These are phyloP conservation scores for Carpinus fangiana DNA, from an alignment of 306 rosid genomes.

Conservation along the genomic window DNA sequence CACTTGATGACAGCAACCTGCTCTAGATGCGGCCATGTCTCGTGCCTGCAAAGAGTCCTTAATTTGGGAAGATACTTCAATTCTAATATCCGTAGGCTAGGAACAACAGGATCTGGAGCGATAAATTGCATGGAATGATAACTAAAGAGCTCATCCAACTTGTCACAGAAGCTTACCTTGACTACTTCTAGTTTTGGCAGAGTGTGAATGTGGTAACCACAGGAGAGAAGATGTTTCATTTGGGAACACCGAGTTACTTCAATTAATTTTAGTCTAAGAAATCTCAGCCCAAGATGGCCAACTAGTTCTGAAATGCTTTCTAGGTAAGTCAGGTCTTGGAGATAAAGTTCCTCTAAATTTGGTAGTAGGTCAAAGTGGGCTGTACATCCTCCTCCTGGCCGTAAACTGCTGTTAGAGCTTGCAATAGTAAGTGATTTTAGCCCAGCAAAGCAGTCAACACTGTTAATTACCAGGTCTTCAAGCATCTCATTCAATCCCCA, in stretches of 20 bases:
- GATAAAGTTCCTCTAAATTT: slow-evolving; percentile 18
- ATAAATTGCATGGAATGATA: not conserved
- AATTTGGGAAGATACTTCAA: slow-evolving; percentile 13
- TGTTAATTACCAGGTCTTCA: slow-evolving; percentile 5
- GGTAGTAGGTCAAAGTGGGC: slow-evolving; percentile 15
- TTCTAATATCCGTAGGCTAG: slow-evolving; percentile 7
- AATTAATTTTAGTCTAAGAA: slow-evolving; percentile 10
- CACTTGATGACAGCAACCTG: not conserved
- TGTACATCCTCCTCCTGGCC: slow-evolving; percentile 10
- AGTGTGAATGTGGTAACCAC: not conserved
- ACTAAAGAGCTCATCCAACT: slow-evolving; percentile 13
- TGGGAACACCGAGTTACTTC: not conserved
- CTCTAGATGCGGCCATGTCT: not conserved
- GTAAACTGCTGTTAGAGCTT: not conserved
- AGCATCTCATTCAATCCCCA: slow-evolving; percentile 19
- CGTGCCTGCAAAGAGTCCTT: slow-evolving; percentile 5
- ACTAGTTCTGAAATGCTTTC: slow-evolving; percentile 21
- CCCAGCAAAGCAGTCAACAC: not conserved
- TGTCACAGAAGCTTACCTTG: slow-evolving; percentile 1
- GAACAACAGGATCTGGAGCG: slow-evolving; percentile 7
- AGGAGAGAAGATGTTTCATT: slow-evolving; percentile 9
- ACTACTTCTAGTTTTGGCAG: slow-evolving; percentile 21
- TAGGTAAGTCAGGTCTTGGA: not conserved
- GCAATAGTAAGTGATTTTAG: slow-evolving; percentile 12
- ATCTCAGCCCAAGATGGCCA: slow-evolving; percentile 18